Base-by-base conservation (phyloP, 2,329 filamentous ascomycete genomes). In the Diplocarpon rosae region DNA sequence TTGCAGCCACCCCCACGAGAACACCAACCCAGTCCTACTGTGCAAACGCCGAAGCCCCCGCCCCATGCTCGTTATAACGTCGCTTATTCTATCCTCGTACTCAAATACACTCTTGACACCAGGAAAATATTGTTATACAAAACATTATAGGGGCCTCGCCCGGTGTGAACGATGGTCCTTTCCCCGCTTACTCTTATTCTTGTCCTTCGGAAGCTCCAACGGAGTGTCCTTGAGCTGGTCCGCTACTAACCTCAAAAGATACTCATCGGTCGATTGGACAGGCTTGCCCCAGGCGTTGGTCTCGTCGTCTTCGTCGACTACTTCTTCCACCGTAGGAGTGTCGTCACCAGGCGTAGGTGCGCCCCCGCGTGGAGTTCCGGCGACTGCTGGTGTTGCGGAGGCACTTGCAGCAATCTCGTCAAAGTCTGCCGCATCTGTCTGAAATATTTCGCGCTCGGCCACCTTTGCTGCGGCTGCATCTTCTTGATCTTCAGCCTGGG, bases 401-500 rank as follows among this genome's bases (percentile, higher is more conserved):
- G 54, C 52, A 27, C 54, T 61, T 7, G 20, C 20, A 13, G 72
- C 65, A 61, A 77, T 76, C 57, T 89, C 85, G 2, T 79, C 79
- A 54, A 94, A 94, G 59, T 94, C 88, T 4, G 78, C 85, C 37
- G 89, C 86, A 54, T 94, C 87, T 17, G 85, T 83, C 56, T 86
- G 79, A 37, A 81, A 75, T 12, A 92, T 82, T 62, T 98, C 92
- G 59, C 85, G 92, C 61, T 93, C 84, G 0, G 92, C 92, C 9
- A 84, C 76, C 41, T 85, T 83, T 2, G 92, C 92, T 0, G 92
- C 92, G 20, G 80, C 80, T 12, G 90, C 85, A 60, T 98, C 92
- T 60, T 98, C 92, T 38, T 77, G 78, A 57, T 98, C 92, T 64
- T 98, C 92, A 0, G 88, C 90, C 52, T 86, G 83, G 55, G 93